A percentile compares a stretch with the other conserved stretches of the same genome.
Conservation (phyloP, 177 flowering plant species). For the Vitis hybrid region DNA sequence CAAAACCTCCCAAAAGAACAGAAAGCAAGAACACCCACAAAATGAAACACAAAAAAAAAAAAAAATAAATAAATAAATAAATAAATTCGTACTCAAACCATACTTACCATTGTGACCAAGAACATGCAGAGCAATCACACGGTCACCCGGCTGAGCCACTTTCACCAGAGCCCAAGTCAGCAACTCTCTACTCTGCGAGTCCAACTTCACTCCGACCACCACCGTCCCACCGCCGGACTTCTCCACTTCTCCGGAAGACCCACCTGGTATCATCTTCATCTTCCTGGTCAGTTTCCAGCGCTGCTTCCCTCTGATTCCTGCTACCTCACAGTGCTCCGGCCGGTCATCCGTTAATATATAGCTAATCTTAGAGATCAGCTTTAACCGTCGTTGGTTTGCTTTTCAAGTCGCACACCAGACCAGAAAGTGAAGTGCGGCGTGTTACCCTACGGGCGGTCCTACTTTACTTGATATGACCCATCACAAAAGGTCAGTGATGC, state of each 20-base stretch:
- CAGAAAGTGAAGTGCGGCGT: slow-evolving; percentile 11
- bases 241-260: slow-evolving; percentile 22
- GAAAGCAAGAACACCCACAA: background rate
- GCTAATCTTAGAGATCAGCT: background rate
- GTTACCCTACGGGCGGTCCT: background rate
- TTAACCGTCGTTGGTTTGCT: slow-evolving; percentile 32
- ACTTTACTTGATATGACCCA: background rate
- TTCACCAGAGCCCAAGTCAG: slow-evolving; percentile 96
- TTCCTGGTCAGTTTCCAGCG: slow-evolving; percentile 10
- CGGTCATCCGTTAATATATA: slow-evolving; percentile 3
- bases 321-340: background rate
- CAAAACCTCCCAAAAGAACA: slow-evolving; percentile 1
- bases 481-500: background rate
- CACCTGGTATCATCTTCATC: slow-evolving; percentile 24
- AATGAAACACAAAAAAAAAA: background rate
- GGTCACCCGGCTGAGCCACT: slow-evolving; percentile 82
- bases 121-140: slow-evolving; percentile 84
- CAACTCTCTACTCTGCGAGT: slow-evolving; percentile 73
- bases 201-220: slow-evolving; percentile 87
- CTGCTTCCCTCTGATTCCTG: background rate
- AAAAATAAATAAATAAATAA: background rate
- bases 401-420: slow-evolving; percentile 32
- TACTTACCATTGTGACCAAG: slow-evolving; percentile 54
- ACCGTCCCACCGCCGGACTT: slow-evolving; percentile 51
- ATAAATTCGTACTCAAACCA: background rate